A percentile compares a stretch with the other conserved stretches of the same genome.
Conservation (phyloP, 83 land plant genomes). For the Larix sibirica region DNA sequence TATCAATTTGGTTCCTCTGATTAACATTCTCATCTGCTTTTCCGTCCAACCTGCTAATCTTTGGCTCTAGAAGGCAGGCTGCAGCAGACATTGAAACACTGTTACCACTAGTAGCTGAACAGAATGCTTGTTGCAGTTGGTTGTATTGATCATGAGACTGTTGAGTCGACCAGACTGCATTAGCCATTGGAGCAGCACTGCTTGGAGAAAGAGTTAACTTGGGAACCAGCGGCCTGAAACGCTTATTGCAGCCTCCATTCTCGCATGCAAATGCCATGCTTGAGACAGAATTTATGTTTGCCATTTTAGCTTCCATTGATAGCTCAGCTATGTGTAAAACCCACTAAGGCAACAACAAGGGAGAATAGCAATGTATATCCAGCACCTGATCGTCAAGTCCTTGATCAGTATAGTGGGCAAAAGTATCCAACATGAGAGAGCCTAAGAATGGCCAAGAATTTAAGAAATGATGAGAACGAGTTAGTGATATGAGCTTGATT, state of each 20-base stretch:
- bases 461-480: background rate
- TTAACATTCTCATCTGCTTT: background rate
- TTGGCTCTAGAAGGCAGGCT: conserved; percentile 14
- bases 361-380: too few relatives aligned
- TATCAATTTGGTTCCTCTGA: background rate
- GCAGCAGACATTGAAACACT: conserved; percentile 14
- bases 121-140: conserved; percentile 9
- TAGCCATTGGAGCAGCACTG: background rate
- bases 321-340: too few relatives aligned
- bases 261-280: conserved; percentile 13
- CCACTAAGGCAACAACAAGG: too few relatives aligned
- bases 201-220: conserved; percentile 9
- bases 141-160: conserved; percentile 13
- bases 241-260: conserved; percentile 13
- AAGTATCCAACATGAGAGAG: background rate
- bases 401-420: too few relatives aligned
- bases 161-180: conserved; percentile 4
- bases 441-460: conserved; percentile 9
- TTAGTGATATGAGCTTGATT: background rate
- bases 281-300: conserved; percentile 10
- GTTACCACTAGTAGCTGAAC: background rate
- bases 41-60: conserved; percentile 9
- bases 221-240: conserved; percentile 11
- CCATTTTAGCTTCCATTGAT: conserved; percentile 7
- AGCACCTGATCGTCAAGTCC: too few relatives aligned